These are phyloP conservation scores for Apiosordaria backusii DNA, from an alignment of 495 filamentous ascomycete genomes.

Conservation along the genomic window DNA sequence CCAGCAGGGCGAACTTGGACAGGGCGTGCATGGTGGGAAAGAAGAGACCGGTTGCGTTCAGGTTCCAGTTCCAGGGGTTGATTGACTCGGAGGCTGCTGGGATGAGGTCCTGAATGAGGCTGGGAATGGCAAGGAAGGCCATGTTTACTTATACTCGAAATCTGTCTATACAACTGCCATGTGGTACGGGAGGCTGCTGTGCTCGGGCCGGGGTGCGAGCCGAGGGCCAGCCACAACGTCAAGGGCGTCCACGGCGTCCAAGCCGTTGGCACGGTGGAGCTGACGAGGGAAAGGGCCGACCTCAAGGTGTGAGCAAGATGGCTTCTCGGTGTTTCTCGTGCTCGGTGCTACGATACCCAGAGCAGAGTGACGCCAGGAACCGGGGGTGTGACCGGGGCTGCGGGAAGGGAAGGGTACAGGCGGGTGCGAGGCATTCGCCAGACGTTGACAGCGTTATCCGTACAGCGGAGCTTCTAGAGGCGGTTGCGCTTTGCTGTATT, in stretches of 20 bases:
- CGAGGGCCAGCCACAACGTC: neutral
- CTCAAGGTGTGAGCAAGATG: neutral
- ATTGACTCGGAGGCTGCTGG: constrained; percentile 25
- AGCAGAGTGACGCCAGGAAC: neutral
- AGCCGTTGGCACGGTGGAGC: neutral
- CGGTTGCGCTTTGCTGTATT: neutral
- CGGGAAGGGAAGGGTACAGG: neutral
- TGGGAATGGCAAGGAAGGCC: neutral
- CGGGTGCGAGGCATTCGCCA: neutral
- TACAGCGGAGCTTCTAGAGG: neutral
- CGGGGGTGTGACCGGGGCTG: neutral
- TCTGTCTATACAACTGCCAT: no score
- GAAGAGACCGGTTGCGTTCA: constrained; percentile 31
- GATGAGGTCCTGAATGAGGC: constrained; percentile 12
- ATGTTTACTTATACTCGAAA: neutral
- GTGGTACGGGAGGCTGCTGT: neutral
- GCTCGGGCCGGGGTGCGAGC: neutral
- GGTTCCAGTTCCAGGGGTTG: neutral
- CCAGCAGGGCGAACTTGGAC: constrained; percentile 45
- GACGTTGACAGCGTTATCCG: constrained; percentile 1
- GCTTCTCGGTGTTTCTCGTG: constrained; percentile 12
- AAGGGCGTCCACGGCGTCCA: neutral
- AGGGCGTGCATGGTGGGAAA: constrained; percentile 42
- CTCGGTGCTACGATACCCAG: constrained; percentile 2
- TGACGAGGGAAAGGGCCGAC: constrained; percentile 16